phyloP scores from a whole-genome alignment of 768 basidiomycete species.

The Boletus edulis region DNA sequence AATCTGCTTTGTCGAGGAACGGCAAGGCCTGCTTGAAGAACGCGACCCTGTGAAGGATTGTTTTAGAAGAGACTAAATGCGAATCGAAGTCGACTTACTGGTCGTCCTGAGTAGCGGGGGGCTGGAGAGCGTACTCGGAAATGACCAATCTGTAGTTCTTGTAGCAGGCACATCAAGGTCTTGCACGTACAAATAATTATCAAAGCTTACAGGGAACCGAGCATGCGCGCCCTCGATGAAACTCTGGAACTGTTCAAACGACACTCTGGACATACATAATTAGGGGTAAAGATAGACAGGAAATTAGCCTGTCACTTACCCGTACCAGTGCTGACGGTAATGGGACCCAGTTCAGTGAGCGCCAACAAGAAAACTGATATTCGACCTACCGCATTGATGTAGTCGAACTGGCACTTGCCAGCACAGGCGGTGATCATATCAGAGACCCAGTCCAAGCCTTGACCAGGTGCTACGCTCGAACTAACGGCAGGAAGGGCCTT shows the following conservation, averaged over 20 bases:
- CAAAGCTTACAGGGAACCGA: constrained; percentile 26
- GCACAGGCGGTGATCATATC: constrained; percentile 35
- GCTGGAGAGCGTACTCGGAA: constrained; percentile 33
- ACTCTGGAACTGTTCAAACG: constrained; percentile 29
- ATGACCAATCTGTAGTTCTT: constrained; percentile 27
- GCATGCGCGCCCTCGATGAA: constrained; percentile 26
- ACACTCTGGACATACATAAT: constrained; percentile 15
- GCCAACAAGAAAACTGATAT: background rate
- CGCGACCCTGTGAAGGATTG: constrained; percentile 18
- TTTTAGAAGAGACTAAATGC: background rate
- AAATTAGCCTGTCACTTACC: constrained; percentile 13
- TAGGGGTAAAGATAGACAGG: background rate
- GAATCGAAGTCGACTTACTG: constrained; percentile 22
- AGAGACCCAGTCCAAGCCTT: constrained; percentile 36
- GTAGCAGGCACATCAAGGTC: background rate
- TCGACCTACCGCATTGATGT: constrained; percentile 32
- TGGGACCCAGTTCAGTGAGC: background rate
- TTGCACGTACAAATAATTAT: background rate
- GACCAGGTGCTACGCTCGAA: constrained; percentile 29
- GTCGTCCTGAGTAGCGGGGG: constrained; percentile 26
- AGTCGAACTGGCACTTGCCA: constrained; percentile 34
- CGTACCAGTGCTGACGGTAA: constrained; percentile 27
- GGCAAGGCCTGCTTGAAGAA: constrained; percentile 34
- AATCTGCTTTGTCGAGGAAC: constrained; percentile 33
- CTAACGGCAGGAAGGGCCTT: constrained; percentile 39